These are phyloP conservation scores for Cytospora piceicola DNA, from an alignment of 2,329 filamentous ascomycete genomes.

Conservation along the genomic window DNA sequence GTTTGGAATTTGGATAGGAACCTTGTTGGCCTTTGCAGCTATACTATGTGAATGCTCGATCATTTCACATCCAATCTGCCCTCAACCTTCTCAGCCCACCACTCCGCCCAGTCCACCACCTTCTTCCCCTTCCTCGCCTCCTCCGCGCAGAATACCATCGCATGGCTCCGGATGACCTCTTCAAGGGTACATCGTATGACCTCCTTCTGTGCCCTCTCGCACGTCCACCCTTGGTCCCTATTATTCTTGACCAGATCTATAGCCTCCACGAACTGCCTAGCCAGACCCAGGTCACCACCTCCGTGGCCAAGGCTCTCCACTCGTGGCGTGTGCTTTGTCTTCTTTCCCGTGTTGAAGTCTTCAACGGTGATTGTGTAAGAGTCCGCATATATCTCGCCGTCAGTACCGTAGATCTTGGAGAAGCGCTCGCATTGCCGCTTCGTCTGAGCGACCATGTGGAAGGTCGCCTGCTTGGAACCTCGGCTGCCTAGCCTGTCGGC, in stretches of 20 bases:
- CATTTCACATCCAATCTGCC: slow-evolving; percentile 28
- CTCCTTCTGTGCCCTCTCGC: slow-evolving; percentile 71
- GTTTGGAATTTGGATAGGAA: not conserved
- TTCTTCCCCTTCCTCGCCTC: slow-evolving; percentile 72
- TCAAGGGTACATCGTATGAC: slow-evolving; percentile 83
- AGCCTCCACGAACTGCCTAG: slow-evolving; percentile 80
- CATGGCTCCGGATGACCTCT: slow-evolving; percentile 87
- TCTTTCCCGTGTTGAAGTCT: slow-evolving; percentile 66
- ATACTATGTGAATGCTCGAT: not conserved
- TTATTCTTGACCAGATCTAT: slow-evolving; percentile 78
- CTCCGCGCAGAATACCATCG: slow-evolving; percentile 91
- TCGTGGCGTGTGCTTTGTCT: slow-evolving; percentile 62
- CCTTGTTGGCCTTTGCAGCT: not conserved
- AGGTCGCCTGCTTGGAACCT: slow-evolving; percentile 80
- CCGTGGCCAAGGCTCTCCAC: slow-evolving; percentile 67
- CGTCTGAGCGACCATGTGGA: slow-evolving; percentile 94
- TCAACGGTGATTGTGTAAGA: slow-evolving; percentile 75
- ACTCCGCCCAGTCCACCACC: slow-evolving; percentile 74
- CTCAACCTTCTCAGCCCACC: slow-evolving; percentile 69
- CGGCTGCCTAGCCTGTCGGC: slow-evolving; percentile 44
- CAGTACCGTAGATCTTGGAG: slow-evolving; percentile 82
- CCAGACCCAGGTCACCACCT: slow-evolving; percentile 79
- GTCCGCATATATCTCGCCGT: slow-evolving; percentile 87
- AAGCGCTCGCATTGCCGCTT: slow-evolving; percentile 85
- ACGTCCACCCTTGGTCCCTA: slow-evolving; percentile 68